Evolutionary conservation across 2,329 filamentous ascomycete species (phyloP), one percentile per base, ranked within the genome.

Genomic region (Hirsutella rhossiliensis): DNA sequence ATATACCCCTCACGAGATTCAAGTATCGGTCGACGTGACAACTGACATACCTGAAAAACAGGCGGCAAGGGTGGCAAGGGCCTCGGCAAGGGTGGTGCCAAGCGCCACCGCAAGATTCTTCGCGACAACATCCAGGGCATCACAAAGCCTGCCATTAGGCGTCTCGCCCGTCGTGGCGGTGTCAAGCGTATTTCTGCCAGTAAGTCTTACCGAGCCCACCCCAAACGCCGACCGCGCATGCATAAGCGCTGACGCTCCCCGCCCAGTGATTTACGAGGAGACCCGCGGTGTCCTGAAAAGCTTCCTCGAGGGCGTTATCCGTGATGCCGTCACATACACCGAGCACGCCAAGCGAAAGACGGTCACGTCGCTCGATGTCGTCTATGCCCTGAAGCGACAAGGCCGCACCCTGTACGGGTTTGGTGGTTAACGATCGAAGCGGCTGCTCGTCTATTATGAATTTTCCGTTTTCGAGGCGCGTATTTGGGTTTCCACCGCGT

Each of bases 41-140:
- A 37, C n/a, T 37, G 34, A 37, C 34, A 17, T 7, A 18, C 7
- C n/a, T n/a, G n/a, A n/a, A 37, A 38, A n/a, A 34, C 52, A 92
- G 87, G 87, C 68, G 87, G 87, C 68, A 94, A 94, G 76, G 88
- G 88, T 71, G 89, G 89, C 67, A 95, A 95, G 82, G 89, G 88
- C 67, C 87, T 95, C 72, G 89, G 89, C 69, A 95, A 95, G 82
- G 89, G 89, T 56, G 89, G 89, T 69, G 90, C 90, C 72, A 97
- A 96, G 85, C 89, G 89, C 72, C 89, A 96, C 75, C 83, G 90
- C 64, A 96, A 96, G 86, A 96, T 96, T 77, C 80, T 96, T 70
- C 87, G 89, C 73, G 89, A 95, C 84, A 96, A 95, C 85, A 96
- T 96, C 66, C 89, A 96, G 76, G 89, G 89, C 74, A 96, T 96